Evolutionary conservation across 208 protist species (phyloP), one percentile per base, ranked within the genome.

Genomic region (Acanthamoeba healyi): DNA sequence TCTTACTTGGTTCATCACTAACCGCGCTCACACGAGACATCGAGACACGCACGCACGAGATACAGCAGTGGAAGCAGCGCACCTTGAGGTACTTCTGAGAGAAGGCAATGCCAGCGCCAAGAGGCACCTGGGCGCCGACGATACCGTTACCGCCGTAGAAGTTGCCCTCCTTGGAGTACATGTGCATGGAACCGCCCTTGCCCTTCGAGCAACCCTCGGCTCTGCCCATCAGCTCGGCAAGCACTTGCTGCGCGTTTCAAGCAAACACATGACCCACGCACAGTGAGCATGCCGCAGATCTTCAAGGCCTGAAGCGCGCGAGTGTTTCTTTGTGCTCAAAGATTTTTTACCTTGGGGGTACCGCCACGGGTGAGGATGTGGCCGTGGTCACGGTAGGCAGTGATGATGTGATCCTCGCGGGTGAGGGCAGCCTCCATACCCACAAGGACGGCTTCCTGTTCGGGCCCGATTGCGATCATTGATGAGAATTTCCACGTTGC

Each of bases 131-230:
- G 40, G 99, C 99, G 49, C 99, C 99, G 49, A 99, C 99, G 94
- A 99, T 99, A 95, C 99, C 99, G 96, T 99, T 99, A 65, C 99
- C 99, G 90, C 99, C 99, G 95, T 98, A 99, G 96, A 99, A 99
- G 91, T 98, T 97, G 79, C 98, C 93, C 34, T 97, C 93, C 24
- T 97, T 88, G 63, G 94, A 97, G 97, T 99, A 99, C 98, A 99
- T 99, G 97, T 99, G 99, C 99, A 99, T 99, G 84, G 98, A 99
- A 38, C 99, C 99, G 67, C 99, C 99, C 58, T 99, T 98, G 92
- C 98, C 98, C 94, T 99, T 98, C 49, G 98, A 98, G 96, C 97
- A 98, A 86, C 98, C 98, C 29, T 93, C 95, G 77, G 95, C 82
- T 44, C 96, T 95, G 56, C 98, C 98, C 79, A 98, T 98, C 94